Evolutionary conservation across 1,284 basidiomycete genomes (phyloP), one percentile per base, ranked within the genome.

Genomic region (Pulveroboletus sp.): DNA sequence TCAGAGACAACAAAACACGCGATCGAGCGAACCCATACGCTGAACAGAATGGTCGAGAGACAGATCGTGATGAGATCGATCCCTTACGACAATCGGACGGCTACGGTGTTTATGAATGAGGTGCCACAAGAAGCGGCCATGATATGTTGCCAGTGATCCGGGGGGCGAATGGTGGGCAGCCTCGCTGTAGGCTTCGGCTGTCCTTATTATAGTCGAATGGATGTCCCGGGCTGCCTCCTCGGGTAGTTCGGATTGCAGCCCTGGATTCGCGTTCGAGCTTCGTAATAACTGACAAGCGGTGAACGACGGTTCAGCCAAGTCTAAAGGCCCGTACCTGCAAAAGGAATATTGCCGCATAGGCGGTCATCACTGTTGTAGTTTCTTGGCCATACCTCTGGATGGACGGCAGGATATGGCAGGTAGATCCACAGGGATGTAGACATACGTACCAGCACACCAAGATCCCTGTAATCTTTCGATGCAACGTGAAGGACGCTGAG

Each of bases 321-420:
- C 13, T 36, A 56, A 35, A 56, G 37, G 35, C 53, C 64, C 74
- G 44, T 67, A 89, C 89, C 77, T 79, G 86, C 54, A 92, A 73
- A 53, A 92, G 72, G 67, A 89, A 86, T 41, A 92, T 83, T 21
- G 89, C 88, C 54, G 86, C 83, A 65, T 92, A 92, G 17, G 89
- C 90, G 16, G 87, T 87, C 89, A 92, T 92, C 46, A 88, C 81
- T 6, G 86, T 85, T 57, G 89, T 82, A 6, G 87, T 84, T 65
- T 92, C 90, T 73, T 92, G 90, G 11, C 86, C 82, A 63, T 92
- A 92, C 52, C 85, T 84, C 89, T 91, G 39, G 67, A 36, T 17
- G 44, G 11, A 12, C 26, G 29, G 36, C 36, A 50, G 54, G 24
- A 50, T 41, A 52, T 49, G 40, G 36, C 15, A 19, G 33, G 15